Base-by-base conservation (phyloP, 768 basidiomycete species). In the Mycena chlorophos region DNA sequence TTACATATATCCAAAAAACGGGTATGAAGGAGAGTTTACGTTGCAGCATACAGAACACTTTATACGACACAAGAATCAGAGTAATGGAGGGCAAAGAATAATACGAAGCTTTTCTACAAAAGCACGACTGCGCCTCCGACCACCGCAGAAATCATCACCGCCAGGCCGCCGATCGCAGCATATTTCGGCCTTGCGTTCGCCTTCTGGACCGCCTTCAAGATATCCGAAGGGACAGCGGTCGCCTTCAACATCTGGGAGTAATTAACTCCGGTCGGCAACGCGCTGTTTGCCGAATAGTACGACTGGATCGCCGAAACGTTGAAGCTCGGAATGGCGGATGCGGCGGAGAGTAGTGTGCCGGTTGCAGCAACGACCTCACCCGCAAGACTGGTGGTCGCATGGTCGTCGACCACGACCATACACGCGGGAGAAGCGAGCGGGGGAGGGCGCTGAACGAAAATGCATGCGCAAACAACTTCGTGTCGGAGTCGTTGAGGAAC, bases 221-320 rank as follows among this genome's bases (percentile, higher is more conserved):
- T 50, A 25, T 58, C 57, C 16, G 19, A 39, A 1, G 57, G 52
- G 1, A 58, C 52, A 17, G 48, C 19, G 5, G 57, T 58, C 19
- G 57, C 57, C 30, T 20, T 4, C 14, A 54, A 19, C 52, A 58
- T 54, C 49, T 58, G 57, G 19, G n/a, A 3, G 43, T 58, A 58
- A 17, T 58, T 54, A 4, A 58, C 57, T 12, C 50, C 50, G 16
- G 52, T 54, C n/a, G 57, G 57, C 26, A 58, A 42, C 16, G 39
- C 16, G 19, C 43, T 43, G 25, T 58, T 23, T 2, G 52, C 48
- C 22, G 52, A 49, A 19, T 45, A 54, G 31, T 50, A 58, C 6
- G 48, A 13, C 42, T 53, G 28, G 20, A 54, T 51, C 6, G 40
- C 54, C 1, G 57, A 2, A 13, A 58, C 25, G 27, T 58, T 39